Evolutionary conservation across 768 basidiomycete species (phyloP).

Genomic region (Leccinum sublutescens): DNA sequence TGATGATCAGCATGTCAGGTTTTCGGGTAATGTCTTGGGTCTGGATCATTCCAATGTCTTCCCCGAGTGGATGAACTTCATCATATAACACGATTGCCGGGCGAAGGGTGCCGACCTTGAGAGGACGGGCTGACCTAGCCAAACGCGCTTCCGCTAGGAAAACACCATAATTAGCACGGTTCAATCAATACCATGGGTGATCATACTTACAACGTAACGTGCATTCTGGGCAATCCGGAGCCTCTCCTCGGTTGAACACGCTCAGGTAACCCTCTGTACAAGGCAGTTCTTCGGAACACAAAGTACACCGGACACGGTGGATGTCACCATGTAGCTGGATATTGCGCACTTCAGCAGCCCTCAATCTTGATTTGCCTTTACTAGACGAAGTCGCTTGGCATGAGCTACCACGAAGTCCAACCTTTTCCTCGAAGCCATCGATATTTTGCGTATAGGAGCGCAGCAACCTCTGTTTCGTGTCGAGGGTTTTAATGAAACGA

Average conservation of each 20-base stretch:
- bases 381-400: conserved; percentile 47
- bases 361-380: conserved; percentile 72
- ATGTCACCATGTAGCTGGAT: conserved; percentile 96
- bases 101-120: conserved; percentile 80
- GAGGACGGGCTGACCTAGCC: conserved; percentile 79
- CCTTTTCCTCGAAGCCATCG: conserved; percentile 85
- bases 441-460: conserved; percentile 98
- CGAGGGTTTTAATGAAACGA: conserved; percentile 80
- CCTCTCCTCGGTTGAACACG: conserved; percentile 63
- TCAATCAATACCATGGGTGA: neutral
- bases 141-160: conserved; percentile 68
- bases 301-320: conserved; percentile 82
- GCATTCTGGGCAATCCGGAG: conserved; percentile 90
- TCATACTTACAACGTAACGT: conserved; percentile 67
- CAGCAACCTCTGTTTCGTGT: conserved; percentile 78
- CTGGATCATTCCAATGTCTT: conserved; percentile 86
- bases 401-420: conserved; percentile 70
- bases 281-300: conserved; percentile 78
- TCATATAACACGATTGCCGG: conserved; percentile 96
- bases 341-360: conserved; percentile 73
- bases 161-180: neutral
- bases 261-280: conserved; percentile 62
- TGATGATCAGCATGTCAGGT: conserved; percentile 92
- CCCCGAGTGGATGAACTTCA: conserved; percentile 88
- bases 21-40: conserved; percentile 69